These are phyloP conservation scores for Colletotrichum chlorophyti DNA, from an alignment of 2,329 filamentous ascomycete genomes.

Conservation along the genomic window DNA sequence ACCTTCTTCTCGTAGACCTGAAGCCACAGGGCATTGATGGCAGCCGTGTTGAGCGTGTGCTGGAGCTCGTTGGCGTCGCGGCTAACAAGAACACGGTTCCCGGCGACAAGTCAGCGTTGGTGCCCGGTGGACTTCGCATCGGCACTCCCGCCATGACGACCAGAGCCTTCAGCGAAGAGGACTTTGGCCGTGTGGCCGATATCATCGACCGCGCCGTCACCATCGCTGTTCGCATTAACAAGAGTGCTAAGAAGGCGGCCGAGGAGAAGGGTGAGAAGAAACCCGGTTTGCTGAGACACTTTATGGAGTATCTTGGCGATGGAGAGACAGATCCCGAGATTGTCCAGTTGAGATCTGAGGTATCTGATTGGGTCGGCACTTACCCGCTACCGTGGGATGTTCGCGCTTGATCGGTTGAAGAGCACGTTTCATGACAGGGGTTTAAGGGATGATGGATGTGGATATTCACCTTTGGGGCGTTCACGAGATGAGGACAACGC, in stretches of 20 bases:
- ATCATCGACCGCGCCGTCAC: constrained; percentile 85
- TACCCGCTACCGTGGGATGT: constrained; percentile 73
- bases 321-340: constrained; percentile 75
- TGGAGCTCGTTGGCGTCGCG: constrained; percentile 94
- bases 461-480: neutral
- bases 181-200: constrained; percentile 86
- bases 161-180: constrained; percentile 85
- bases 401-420: constrained; percentile 28
- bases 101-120: constrained; percentile 90
- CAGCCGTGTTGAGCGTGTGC: constrained; percentile 84
- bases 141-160: constrained; percentile 98
- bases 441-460: neutral
- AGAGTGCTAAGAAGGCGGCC: constrained; percentile 72
- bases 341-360: constrained; percentile 74
- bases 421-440: neutral
- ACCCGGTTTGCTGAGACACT: constrained; percentile 69
- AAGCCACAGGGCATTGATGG: constrained; percentile 90
- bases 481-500: neutral
- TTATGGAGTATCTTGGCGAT: constrained; percentile 71
- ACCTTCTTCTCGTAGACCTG: constrained; percentile 91
- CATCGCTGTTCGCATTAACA: constrained; percentile 79
- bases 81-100: constrained; percentile 99
- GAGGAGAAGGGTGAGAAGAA: constrained; percentile 72
- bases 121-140: constrained; percentile 91
- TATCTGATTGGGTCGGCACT: constrained; percentile 80